Base-by-base conservation (phyloP, 2,329 filamentous ascomycete genomes). In the Stachybotrys elegans region DNA sequence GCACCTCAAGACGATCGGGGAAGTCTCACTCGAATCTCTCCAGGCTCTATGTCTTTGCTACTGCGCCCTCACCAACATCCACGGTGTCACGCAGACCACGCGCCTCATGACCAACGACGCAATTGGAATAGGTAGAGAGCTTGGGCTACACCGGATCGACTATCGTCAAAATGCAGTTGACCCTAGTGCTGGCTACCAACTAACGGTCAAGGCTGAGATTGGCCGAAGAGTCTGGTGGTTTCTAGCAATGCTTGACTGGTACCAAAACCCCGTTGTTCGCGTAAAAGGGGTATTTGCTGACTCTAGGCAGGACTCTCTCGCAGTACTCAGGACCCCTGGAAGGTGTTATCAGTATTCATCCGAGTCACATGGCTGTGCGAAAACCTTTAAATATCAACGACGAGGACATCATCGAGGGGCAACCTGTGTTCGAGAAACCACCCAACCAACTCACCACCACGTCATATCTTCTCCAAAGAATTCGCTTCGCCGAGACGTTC, bases 201-300 rank as follows among this genome's bases (percentile, higher is more conserved):
- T 48, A 3, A 57, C 56, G 17, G 13, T 62, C 2, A 55, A 56
- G 25, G 53, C 50, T 5, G 70, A 72, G 43, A 58, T 67, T 29
- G 68, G 63, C 32, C 56, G 69, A 16, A 57, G 70, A 37, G 49
- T 70, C 4, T 72, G 69, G 70, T 72, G 69, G 69, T 67, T 70
- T 48, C 54, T 72, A 6, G 59, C 59, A 9, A 55, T 62, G 1
- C 66, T 61, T 5, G 68, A 72, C 47, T 70, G 65, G 69, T 67
- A 46, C 50, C 57, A 37, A 7, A 5, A 13, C 16, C 12, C 6
- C 36, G n/a, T 34, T n/a, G n/a, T n/a, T n/a, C n/a, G n/a, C n/a
- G n/a, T n/a, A n/a, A n/a, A n/a, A n/a, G n/a, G n/a, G n/a, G n/a
- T n/a, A n/a, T n/a, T n/a, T n/a, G n/a, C n/a, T n/a, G n/a, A 3